Evolutionary conservation across 2,329 filamentous ascomycete genomes (phyloP), one percentile per base, ranked within the genome.

Genomic region (Penicillium psychrosexuale): DNA sequence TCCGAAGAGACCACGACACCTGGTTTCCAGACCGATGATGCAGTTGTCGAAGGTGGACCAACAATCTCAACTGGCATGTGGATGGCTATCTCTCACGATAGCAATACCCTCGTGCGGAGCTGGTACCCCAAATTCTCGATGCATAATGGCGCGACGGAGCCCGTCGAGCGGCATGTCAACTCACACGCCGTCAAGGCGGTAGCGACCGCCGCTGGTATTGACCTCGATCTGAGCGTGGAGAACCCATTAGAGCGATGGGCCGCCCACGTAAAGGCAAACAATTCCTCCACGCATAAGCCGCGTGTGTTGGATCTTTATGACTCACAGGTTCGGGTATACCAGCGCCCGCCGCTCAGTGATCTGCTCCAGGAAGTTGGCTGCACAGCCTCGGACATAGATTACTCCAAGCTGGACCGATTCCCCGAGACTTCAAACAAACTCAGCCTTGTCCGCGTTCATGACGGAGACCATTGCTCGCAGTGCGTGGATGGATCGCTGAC

Each of bases 151-250:
- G 60, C 51, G 13, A 45, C 62, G 5, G 69, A 75, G 22, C 73
- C 72, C 3, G 64, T 67, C 19, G 68, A 70, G 47, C 62, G 72
- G 28, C 71, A 79, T 44, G 69, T 82, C 49, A 87, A 86, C 65
- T 73, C 80, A 0, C 81, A 85, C 64, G 86, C 85, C 0, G 75
- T 95, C 49, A 93, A 90, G 66, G 77, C 72, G 5, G 67, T 77
- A 39, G 68, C 69, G 13, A 63, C 59, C 5, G 66, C 79, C 4
- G 71, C 86, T 3, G 74, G 87, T 3, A 78, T 89, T 1, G 82
- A 87, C 11, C 75, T 96, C 3, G 90, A 96, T 67, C 80, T 87
- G 0, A 84, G 86, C 45, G 79, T 94, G 22, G 84, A 88, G 58
- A 77, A 86, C 49, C 74, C 84, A 0, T 56, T 78, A 2, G 70